These are phyloP conservation scores for Phylloboletellus chloephorus DNA, from an alignment of 1,284 basidiomycete species.

Conservation along the genomic window DNA sequence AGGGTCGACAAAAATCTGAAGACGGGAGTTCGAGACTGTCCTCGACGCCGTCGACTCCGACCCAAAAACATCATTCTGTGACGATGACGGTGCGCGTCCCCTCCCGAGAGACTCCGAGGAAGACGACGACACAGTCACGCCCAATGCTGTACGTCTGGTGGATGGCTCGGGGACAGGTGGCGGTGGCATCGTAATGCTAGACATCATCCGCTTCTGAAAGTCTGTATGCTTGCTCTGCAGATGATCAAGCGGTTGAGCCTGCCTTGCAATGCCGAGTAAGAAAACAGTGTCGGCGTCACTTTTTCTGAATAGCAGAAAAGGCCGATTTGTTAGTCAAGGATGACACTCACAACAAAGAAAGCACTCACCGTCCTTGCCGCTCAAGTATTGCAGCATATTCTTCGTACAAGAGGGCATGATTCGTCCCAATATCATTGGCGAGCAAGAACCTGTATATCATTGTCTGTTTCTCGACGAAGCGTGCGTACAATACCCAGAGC, in stretches of 20 bases:
- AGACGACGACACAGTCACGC: slow-evolving; percentile 28
- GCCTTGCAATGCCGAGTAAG: slow-evolving; percentile 77
- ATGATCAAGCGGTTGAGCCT: slow-evolving; percentile 70
- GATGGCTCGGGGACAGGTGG: slow-evolving; percentile 30
- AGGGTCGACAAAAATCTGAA: slow-evolving; percentile 70
- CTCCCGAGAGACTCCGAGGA: slow-evolving; percentile 22
- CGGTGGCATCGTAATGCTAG: slow-evolving; percentile 35
- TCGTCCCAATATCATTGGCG: slow-evolving; percentile 85
- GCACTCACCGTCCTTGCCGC: slow-evolving; percentile 54
- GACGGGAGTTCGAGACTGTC: slow-evolving; percentile 45
- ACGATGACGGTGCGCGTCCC: slow-evolving; percentile 23
- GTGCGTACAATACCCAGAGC: slow-evolving; percentile 88
- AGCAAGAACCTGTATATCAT: slow-evolving; percentile 84
- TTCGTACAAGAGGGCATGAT: slow-evolving; percentile 81
- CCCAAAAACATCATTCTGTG: slow-evolving; percentile 23
- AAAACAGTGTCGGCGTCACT: slow-evolving; percentile 86
- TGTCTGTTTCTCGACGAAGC: slow-evolving; percentile 67
- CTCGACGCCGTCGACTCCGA: slow-evolving; percentile 20
- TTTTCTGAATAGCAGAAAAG: slow-evolving; percentile 47
- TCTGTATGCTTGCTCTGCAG: slow-evolving; percentile 71
- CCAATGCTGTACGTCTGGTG: slow-evolving; percentile 35
- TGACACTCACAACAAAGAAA: not conserved
- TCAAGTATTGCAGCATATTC: slow-evolving; percentile 85
- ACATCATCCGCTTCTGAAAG: slow-evolving; percentile 80
- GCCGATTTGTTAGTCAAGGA: slow-evolving; percentile 3